These are phyloP conservation scores for Globisporangium okanoganense DNA, from an alignment of 352 stramenopile genomes.

Conservation along the genomic window DNA sequence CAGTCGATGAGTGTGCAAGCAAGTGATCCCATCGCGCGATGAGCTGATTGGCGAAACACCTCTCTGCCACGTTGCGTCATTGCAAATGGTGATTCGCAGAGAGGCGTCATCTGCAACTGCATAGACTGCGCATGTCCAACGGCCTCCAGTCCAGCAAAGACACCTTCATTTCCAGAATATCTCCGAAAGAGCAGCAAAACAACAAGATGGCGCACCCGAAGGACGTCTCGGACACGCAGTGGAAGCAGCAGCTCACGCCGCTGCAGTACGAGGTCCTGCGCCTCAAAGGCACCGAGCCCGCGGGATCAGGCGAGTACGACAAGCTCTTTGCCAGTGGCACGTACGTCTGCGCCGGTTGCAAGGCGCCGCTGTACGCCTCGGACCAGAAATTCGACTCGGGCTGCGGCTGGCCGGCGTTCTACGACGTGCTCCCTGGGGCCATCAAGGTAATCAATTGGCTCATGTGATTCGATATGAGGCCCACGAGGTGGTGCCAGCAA, in stretches of 20 bases:
- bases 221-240: constrained; percentile 69
- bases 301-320: constrained; percentile 87
- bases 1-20: too few relatives aligned
- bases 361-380: constrained; percentile 83
- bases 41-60: constrained; percentile 6
- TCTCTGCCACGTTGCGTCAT: not conserved
- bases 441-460: constrained; percentile 49
- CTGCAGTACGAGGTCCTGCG: constrained; percentile 85
- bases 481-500: not conserved
- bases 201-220: not conserved
- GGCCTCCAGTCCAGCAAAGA: too few relatives aligned
- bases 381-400: constrained; percentile 88
- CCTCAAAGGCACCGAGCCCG: constrained; percentile 86
- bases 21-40: not conserved
- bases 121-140: not conserved
- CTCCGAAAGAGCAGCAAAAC: not conserved
- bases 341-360: constrained; percentile 86
- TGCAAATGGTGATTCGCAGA: not conserved
- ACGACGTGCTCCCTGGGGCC: constrained; percentile 82
- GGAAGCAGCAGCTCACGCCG: constrained; percentile 69
- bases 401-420: constrained; percentile 89
- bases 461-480: too few relatives aligned
- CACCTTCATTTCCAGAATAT: not conserved
- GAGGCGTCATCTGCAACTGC: not conserved
- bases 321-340: constrained; percentile 79